Percentiles rank a stretch among this genome's conserved stretches.
Evolutionary conservation across 164 flowering plant genomes (phyloP).

Genomic region (Magnolia sinica): DNA sequence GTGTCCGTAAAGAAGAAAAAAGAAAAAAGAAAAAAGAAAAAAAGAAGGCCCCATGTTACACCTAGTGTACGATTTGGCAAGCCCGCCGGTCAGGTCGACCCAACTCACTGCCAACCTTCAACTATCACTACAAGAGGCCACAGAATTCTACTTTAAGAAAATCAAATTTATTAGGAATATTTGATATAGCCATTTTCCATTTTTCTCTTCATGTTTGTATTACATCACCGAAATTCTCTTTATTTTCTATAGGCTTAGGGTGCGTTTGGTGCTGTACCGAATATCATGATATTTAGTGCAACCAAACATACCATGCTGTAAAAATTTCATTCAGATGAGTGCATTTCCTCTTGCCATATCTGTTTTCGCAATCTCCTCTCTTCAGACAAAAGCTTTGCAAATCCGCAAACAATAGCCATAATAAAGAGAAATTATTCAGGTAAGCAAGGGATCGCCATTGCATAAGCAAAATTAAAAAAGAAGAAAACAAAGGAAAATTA

Average conservation of each 20-base stretch:
- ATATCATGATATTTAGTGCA: neutral
- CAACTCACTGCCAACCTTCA: too few species aligned
- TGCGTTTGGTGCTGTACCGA: neutral
- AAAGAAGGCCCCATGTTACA: too few species aligned
- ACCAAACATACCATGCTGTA: neutral
- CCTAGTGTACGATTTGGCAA: too few species aligned
- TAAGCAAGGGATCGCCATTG: neutral
- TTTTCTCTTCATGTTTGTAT: neutral
- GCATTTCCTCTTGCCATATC: neutral
- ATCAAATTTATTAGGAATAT: neutral
- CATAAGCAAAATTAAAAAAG: neutral
- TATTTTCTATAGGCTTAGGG: neutral
- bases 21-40: too few species aligned
- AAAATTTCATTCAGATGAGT: neutral
- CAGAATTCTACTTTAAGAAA: too few species aligned
- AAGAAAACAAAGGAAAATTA: neutral
- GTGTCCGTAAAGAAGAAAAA: too few species aligned
- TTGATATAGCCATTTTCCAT: neutral
- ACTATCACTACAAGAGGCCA: too few species aligned
- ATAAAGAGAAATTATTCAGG: neutral
- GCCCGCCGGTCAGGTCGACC: too few species aligned
- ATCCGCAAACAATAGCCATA: neutral
- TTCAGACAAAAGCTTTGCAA: slow-evolving; percentile 10
- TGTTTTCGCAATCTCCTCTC: slow-evolving; percentile 6
- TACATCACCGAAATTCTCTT: neutral